Evolutionary conservation across 148 eudicot species (phyloP).

Genomic region (Agrostemma githago): DNA sequence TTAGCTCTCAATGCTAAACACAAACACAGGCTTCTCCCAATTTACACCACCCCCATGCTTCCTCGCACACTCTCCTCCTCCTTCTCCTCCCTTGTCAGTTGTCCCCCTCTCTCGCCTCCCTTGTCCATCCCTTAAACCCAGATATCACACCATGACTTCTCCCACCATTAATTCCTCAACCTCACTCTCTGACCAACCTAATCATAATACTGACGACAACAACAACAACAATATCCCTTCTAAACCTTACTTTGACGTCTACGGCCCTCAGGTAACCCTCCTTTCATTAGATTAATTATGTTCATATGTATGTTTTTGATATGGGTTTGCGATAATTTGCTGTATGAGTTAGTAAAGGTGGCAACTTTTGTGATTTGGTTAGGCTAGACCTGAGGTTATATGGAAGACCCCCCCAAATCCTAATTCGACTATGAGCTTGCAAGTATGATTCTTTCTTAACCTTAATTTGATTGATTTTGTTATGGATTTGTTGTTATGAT

Average conservation of each 20-base stretch:
- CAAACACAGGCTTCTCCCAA: neutral
- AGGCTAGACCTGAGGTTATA: constrained; percentile 71
- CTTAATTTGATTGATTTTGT: neutral
- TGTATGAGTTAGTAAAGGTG: neutral
- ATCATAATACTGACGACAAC: neutral
- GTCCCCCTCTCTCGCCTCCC: constrained; percentile 1
- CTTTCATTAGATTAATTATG: neutral
- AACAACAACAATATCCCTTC: neutral
- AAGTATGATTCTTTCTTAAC: constrained; percentile 34
- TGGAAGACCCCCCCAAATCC: constrained; percentile 60
- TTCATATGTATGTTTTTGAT: too few relatives aligned
- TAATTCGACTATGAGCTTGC: constrained; percentile 58
- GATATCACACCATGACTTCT: constrained; percentile 19
- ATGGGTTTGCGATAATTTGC: neutral
- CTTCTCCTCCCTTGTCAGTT: neutral
- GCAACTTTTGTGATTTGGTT: constrained; percentile 7
- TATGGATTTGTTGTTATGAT: neutral
- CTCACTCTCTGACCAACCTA: constrained; percentile 18
- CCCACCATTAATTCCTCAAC: constrained; percentile 21
- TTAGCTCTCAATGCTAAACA: neutral
- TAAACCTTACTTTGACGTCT: constrained; percentile 54
- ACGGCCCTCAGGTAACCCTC: constrained; percentile 66
- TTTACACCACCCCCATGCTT: neutral
- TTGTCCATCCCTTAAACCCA: constrained; percentile 7
- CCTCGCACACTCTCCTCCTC: neutral